These are phyloP conservation scores for Aeschynomene evenia DNA, from an alignment of 306 rosid genomes.

Conservation along the genomic window DNA sequence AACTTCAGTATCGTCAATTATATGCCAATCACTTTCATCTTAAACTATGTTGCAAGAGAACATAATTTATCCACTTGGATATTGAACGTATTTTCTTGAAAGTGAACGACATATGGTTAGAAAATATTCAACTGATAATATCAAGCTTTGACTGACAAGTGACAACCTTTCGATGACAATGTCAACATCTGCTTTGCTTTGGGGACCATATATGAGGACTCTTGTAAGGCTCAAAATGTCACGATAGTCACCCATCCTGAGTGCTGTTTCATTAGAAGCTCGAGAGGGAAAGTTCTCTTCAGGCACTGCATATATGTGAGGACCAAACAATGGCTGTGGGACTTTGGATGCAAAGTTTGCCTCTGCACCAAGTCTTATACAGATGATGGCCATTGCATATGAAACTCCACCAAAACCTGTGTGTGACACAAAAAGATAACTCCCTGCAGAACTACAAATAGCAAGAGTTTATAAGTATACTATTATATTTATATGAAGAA, in stretches of 20 bases:
- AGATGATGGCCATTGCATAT: conserved; percentile 81
- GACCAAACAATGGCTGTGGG: conserved; percentile 41
- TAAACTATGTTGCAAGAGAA: conserved; percentile 2
- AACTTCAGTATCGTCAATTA: conserved; percentile 30
- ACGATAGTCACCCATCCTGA: conserved; percentile 82
- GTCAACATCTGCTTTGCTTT: conserved; percentile 89
- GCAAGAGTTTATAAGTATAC: conserved; percentile 30
- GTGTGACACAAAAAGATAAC: conserved; percentile 84
- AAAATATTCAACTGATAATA: background rate
- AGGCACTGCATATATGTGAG: conserved; percentile 26
- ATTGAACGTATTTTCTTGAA: conserved; percentile 3
- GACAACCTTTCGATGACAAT: conserved; percentile 73
- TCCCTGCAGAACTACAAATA: conserved; percentile 69
- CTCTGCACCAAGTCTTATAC: conserved; percentile 63
- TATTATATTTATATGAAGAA: conserved; percentile 4
- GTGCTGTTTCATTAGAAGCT: conserved; percentile 64
- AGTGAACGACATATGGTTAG: conserved; percentile 1
- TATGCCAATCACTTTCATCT: background rate
- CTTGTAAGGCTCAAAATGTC: conserved; percentile 92
- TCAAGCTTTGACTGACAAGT: conserved; percentile 1
- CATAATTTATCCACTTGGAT: background rate
- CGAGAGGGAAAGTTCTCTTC: conserved; percentile 47
- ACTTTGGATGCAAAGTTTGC: conserved; percentile 45
- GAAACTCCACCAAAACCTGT: conserved; percentile 94
- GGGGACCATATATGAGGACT: conserved; percentile 78